Base-by-base conservation (phyloP, 163 green algal genomes). In the Trebouxiophyceae sp. region DNA sequence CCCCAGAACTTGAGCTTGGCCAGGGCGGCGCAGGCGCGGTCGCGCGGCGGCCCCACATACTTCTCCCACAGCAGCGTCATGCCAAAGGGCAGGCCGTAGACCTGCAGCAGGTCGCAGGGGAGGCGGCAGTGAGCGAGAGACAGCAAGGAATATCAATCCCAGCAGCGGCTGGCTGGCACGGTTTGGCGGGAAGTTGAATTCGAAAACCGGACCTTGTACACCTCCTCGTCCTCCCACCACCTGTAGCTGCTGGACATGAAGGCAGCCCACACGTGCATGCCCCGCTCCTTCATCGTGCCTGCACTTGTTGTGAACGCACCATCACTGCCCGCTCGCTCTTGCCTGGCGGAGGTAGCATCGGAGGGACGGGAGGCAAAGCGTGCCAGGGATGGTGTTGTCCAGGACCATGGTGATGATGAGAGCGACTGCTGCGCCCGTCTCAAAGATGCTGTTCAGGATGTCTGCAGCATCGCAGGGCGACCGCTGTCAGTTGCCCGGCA, bases 361-460 rank as follows among this genome's bases (percentile, higher is more conserved):
- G n/a, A 50, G 39, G 39, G 39, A 50, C 39, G 12, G 39, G 12
- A 50, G 39, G 39, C 39, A 50, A 50, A 50, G 39, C 39, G 12
- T 50, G 12, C 19, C 39, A 50, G 39, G 12, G 19, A 16, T 16
- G 20, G 77, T 84, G 67, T 84, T 84, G 72, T 91, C 85, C 45
- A 91, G 69, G 30, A 91, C 32, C 62, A 91, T 69, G 19, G 84
- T 81, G 0, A 84, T 57, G n/a, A 91, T 64, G 1, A 91, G 78
- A 0, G 75, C 46, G 20, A 91, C 80, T 4, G 78, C 80, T 24
- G 83, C 83, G 5, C 74, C 71, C 0, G 87, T 88, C 29, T 60
- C 57, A 50, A 90, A 84, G 4, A 91, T 72, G 19, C 75, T 72
- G 66, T 90, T 91, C 39, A 75, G 27, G 27, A 85, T 69, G 31